These are phyloP conservation scores for Fraxinus xanthoxyloides DNA, from an alignment of 305 asterid genomes.

Conservation along the genomic window DNA sequence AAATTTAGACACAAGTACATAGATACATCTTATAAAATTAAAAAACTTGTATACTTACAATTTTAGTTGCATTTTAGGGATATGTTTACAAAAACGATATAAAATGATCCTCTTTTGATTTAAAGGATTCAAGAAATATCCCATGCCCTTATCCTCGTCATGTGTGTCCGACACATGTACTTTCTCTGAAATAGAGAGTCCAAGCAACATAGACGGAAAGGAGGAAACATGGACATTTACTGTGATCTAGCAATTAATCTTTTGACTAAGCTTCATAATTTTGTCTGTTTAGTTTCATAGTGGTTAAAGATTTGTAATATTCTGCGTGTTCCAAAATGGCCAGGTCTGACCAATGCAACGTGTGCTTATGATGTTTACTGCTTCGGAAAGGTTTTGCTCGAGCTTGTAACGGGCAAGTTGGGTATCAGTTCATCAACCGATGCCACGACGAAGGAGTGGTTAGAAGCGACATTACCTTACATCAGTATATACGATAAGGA, in stretches of 20 bases:
- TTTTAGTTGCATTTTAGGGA: neutral
- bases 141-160: neutral
- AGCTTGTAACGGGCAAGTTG: conserved; percentile 18
- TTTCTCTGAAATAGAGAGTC: neutral
- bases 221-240: neutral
- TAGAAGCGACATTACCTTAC: neutral
- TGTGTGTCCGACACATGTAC: neutral
- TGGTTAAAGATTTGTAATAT: neutral
- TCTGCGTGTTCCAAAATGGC: conserved; percentile 3
- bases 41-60: neutral
- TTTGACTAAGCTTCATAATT: neutral
- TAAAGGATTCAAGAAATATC: neutral
- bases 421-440: neutral
- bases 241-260: neutral
- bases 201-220: neutral
- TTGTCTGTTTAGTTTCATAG: neutral
- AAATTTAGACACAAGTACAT: neutral
- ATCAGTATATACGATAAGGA: conserved; percentile 11
- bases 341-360: conserved; percentile 51
- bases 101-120: neutral
- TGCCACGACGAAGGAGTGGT: neutral
- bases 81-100: neutral
- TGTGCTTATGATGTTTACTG: conserved; percentile 22
- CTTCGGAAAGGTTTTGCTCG: conserved; percentile 26
- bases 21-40: neutral